Conservation (phyloP, 495 filamentous ascomycete genomes). For the Darksidea phi region DNA sequence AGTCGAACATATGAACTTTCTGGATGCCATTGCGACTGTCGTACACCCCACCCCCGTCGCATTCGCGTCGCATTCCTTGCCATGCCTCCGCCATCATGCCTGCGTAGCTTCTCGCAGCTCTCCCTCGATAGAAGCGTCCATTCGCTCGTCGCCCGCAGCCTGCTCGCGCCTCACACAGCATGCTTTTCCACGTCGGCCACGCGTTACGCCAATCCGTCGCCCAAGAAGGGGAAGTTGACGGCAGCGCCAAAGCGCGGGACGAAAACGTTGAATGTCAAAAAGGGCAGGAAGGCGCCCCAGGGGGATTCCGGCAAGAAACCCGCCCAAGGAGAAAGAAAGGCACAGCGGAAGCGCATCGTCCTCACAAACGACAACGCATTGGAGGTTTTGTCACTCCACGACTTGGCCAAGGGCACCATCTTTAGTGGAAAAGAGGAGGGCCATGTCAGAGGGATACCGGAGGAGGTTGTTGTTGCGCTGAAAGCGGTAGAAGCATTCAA, state of each 20-base stretch:
- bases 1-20: conserved; percentile 3
- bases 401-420: conserved; percentile 49
- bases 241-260: conserved; percentile 35
- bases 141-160: conserved; percentile 33
- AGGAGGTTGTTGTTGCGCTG: conserved; percentile 71
- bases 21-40: neutral
- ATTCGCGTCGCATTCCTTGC: conserved; percentile 40
- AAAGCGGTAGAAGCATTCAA: conserved; percentile 85
- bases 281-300: conserved; percentile 18
- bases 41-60: neutral
- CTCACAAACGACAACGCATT: conserved; percentile 93
- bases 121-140: conserved; percentile 23
- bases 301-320: conserved; percentile 49
- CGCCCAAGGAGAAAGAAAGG: conserved; percentile 76
- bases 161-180: conserved; percentile 17
- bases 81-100: conserved; percentile 22
- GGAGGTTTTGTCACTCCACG: conserved; percentile 62
- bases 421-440: conserved; percentile 57
- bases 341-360: conserved; percentile 80
- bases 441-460: conserved; percentile 66
- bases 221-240: conserved; percentile 37
- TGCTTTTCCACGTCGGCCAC: conserved; percentile 33
- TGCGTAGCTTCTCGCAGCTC: conserved; percentile 25
- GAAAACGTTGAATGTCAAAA: conserved; percentile 44
- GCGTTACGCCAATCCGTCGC: conserved; percentile 45